Percentiles rank a stretch among this genome's conserved stretches.
Conservation (phyloP, 805 yeast species). For the Teunomyces atbi region DNA sequence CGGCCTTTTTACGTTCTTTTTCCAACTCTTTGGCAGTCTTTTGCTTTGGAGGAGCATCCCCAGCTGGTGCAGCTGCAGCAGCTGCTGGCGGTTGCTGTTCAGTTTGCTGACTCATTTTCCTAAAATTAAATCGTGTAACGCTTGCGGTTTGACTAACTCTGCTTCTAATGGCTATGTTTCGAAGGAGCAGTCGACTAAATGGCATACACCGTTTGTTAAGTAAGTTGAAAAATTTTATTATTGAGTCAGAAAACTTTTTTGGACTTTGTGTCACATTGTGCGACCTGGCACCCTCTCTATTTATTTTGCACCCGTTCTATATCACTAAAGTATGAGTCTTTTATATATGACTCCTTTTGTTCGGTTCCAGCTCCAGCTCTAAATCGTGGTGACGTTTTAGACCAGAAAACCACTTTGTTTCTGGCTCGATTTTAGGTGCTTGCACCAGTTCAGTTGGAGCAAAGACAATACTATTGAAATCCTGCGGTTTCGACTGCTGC, state of each 20-base stretch:
- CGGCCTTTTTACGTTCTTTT: constrained; percentile 85
- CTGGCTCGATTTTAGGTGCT: background rate
- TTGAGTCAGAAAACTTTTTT: constrained; percentile 12
- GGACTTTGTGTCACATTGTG: constrained; percentile 5
- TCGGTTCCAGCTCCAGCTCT: constrained; percentile 1
- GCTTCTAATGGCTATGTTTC: constrained; percentile 3
- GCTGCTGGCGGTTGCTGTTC: background rate
- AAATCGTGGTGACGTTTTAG: constrained; percentile 12
- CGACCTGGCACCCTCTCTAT: background rate
- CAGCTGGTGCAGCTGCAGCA: constrained; percentile 11
- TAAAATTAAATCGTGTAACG: background rate
- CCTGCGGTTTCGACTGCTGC: constrained; percentile 13
- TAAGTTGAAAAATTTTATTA: background rate
- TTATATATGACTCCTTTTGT: background rate
- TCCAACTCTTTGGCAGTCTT: constrained; percentile 81
- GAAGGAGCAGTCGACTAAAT: constrained; percentile 5
- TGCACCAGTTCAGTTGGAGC: constrained; percentile 4
- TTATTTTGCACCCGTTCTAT: background rate
- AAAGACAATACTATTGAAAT: constrained; percentile 16
- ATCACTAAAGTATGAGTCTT: no score
- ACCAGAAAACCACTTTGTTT: constrained; percentile 21
- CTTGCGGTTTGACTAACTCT: background rate
- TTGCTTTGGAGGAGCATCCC: constrained; percentile 30
- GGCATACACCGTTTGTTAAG: constrained; percentile 2
- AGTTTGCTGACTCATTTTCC: constrained; percentile 10